These are phyloP conservation scores for Athelia psychrophila DNA, from an alignment of 1,284 basidiomycete genomes.

Conservation along the genomic window DNA sequence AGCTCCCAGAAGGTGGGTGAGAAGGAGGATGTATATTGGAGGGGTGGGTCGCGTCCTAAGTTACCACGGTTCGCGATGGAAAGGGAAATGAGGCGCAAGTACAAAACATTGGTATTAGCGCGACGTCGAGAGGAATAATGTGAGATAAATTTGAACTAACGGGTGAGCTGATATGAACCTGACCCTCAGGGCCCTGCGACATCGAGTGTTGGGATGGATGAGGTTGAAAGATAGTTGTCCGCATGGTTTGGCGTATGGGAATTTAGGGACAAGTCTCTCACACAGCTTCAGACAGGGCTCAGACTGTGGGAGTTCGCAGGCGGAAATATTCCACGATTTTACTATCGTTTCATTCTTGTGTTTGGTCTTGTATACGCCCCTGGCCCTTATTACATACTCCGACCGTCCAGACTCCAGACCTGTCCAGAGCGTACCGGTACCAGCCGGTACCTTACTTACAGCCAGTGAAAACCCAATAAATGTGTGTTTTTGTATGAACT, in stretches of 20 bases:
- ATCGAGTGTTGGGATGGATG: neutral
- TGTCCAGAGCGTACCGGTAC: no score
- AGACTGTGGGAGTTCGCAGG: neutral
- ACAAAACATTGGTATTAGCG: constrained; percentile 30
- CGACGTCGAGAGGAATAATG: no score
- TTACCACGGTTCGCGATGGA: constrained; percentile 16
- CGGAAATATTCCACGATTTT: neutral
- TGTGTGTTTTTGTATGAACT: no score
- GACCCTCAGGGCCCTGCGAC: neutral
- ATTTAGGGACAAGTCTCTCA: constrained; percentile 1
- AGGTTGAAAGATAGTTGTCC: neutral
- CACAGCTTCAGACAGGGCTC: neutral
- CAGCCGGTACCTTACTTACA: no score
- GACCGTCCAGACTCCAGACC: no score
- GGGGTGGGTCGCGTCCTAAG: constrained; percentile 19
- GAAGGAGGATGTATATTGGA: constrained; percentile 27
- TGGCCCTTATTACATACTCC: neutral
- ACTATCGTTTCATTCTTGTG: neutral
- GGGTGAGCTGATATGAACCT: neutral
- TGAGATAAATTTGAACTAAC: neutral
- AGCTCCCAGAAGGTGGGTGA: constrained; percentile 22
- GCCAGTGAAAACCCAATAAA: no score
- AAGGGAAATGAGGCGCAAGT: constrained; percentile 24
- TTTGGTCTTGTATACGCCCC: neutral
- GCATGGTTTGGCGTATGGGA: neutral